These are phyloP conservation scores for Suillus sp. DNA, from an alignment of 768 basidiomycete genomes.

Conservation along the genomic window DNA sequence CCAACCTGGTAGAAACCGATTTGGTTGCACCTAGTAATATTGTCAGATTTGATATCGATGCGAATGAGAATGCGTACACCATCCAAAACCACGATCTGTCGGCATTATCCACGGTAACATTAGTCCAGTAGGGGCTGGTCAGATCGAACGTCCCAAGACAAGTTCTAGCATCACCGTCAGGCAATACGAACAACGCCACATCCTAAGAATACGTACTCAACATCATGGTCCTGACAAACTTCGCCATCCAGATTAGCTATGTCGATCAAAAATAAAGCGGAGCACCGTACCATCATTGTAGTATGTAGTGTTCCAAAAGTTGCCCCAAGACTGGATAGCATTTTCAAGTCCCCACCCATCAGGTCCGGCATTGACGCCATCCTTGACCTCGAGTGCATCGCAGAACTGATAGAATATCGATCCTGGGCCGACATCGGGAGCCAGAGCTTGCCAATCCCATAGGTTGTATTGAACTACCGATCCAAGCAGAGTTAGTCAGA, in stretches of 20 bases:
- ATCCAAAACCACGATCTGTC: slow-evolving; percentile 73
- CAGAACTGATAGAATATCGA: slow-evolving; percentile 41
- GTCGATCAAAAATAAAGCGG: not conserved
- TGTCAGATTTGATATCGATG: slow-evolving; percentile 3
- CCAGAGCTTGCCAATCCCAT: slow-evolving; percentile 70
- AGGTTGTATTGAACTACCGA: slow-evolving; percentile 36
- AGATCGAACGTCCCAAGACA: slow-evolving; percentile 46
- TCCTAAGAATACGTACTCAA: slow-evolving; percentile 43
- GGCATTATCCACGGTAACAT: slow-evolving; percentile 56
- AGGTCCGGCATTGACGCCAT: slow-evolving; percentile 42
- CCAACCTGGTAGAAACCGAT: slow-evolving; percentile 53
- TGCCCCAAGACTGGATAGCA: slow-evolving; percentile 61
- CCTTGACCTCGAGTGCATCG: slow-evolving; percentile 41
- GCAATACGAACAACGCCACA: not conserved
- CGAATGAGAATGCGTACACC: slow-evolving; percentile 41
- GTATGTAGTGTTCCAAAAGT: slow-evolving; percentile 56
- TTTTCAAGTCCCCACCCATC: slow-evolving; percentile 64
- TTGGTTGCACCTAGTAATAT: slow-evolving; percentile 59
- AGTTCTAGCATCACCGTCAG: slow-evolving; percentile 42
- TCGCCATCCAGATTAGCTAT: slow-evolving; percentile 9
- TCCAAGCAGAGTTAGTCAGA: not conserved
- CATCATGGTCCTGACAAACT: slow-evolving; percentile 54
- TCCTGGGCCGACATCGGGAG: slow-evolving; percentile 47
- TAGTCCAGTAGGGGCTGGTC: slow-evolving; percentile 47
- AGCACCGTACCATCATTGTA: slow-evolving; percentile 43